Conservation (phyloP, 2,329 filamentous ascomycete genomes). For the Aureobasidium uvarum region DNA sequence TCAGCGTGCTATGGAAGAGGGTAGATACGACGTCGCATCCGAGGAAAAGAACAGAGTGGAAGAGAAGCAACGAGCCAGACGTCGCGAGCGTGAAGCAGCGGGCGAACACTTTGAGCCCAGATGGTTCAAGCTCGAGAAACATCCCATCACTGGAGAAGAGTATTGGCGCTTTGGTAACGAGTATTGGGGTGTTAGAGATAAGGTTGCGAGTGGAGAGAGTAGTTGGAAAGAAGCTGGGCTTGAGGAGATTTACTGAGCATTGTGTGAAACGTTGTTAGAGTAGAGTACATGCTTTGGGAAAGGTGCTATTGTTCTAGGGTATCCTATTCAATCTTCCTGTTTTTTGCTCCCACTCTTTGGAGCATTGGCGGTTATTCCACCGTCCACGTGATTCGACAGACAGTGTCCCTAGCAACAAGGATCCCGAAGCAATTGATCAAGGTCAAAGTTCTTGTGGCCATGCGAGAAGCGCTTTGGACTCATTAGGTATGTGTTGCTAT, state of each 20-base stretch:
- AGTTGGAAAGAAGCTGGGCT: conserved; percentile 62
- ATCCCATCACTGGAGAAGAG: conserved; percentile 78
- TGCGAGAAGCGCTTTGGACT: not conserved
- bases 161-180: conserved; percentile 87
- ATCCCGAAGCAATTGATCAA: too few relatives aligned
- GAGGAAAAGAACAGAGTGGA: conserved; percentile 93
- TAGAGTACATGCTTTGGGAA: not conserved
- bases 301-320: too few relatives aligned
- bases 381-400: too few relatives aligned
- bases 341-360: too few relatives aligned
- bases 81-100: conserved; percentile 67
- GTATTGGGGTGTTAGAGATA: conserved; percentile 78
- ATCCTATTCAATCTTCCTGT: too few relatives aligned
- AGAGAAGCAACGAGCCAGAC: conserved; percentile 78
- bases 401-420: too few relatives aligned
- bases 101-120: conserved; percentile 80
- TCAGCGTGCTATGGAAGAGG: conserved; percentile 97
- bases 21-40: conserved; percentile 91
- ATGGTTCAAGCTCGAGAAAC: conserved; percentile 76
- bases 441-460: too few relatives aligned
- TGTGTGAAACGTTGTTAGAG: not conserved
- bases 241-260: conserved; percentile 68
- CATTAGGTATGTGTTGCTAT: not conserved
- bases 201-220: conserved; percentile 60
- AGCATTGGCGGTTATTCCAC: too few relatives aligned